These are phyloP conservation scores for Suhomyces sp. DNA, from an alignment of 805 yeast species.

Conservation along the genomic window DNA sequence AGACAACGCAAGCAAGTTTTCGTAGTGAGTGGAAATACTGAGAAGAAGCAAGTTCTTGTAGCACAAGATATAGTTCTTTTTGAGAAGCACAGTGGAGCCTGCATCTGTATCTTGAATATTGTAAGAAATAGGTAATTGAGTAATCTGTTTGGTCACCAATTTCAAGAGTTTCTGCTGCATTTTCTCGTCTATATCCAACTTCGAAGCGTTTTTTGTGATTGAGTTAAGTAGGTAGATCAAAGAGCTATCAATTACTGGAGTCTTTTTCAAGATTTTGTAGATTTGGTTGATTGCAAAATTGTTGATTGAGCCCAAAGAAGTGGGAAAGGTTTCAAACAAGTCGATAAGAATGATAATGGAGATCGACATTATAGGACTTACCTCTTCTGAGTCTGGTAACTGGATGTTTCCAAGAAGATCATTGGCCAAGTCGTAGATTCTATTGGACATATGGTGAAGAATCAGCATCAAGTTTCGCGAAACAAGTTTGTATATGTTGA, in stretches of 20 bases:
- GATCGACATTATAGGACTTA: conserved; percentile 17
- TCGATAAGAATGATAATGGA: conserved; percentile 35
- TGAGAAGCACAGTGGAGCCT: conserved; percentile 21
- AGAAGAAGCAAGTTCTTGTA: conserved; percentile 32
- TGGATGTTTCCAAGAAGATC: conserved; percentile 26
- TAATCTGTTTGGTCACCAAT: conserved; percentile 27
- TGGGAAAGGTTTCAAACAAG: conserved; percentile 35
- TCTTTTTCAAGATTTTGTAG: conserved; percentile 39
- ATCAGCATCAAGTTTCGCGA: conserved; percentile 27
- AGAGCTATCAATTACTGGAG: conserved; percentile 21
- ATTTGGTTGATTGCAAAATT: conserved; percentile 33
- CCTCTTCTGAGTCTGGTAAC: conserved; percentile 14
- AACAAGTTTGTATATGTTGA: conserved; percentile 18
- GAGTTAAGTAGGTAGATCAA: conserved; percentile 30
- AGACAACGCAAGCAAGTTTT: conserved; percentile 32
- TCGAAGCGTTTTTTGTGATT: conserved; percentile 33
- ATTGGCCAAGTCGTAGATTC: conserved; percentile 38
- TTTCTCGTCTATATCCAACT: conserved; percentile 40
- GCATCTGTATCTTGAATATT: conserved; percentile 12
- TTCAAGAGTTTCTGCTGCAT: conserved; percentile 34
- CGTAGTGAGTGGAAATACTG: conserved; percentile 36
- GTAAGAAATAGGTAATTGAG: conserved; percentile 16
- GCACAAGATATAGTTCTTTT: conserved; percentile 31
- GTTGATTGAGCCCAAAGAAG: conserved; percentile 33
- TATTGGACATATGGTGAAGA: conserved; percentile 29